Evolutionary conservation across 768 basidiomycete genomes (phyloP), one percentile per base, ranked within the genome.

Genomic region (Boletus subparvulus): DNA sequence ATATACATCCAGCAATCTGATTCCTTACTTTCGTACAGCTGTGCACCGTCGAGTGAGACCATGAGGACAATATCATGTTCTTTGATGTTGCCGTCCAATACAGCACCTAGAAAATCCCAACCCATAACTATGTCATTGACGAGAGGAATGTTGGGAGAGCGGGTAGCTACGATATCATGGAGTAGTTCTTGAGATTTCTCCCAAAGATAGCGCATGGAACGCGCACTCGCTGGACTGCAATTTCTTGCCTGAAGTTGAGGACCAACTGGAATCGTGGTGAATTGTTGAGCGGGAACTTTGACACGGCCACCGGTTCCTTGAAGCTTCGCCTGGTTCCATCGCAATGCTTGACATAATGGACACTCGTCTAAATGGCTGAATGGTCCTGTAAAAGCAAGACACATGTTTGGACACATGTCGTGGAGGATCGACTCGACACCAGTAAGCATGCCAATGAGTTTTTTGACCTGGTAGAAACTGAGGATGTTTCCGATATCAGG

Each of bases 361-460:
- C 79, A 82, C 0, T 16, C 3, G 0, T 74, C 63, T 0, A 71
- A 54, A 1, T 68, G 19, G 0, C 48, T 45, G 16, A 68, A 77
- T 0, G 75, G 76, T 0, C 80, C 76, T 0, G 74, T 77, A 52
- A 67, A 81, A 2, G 73, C 74, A n/a, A 71, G 35, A 56, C 80
- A 81, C 0, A 70, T 68, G 10, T 78, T 72, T 0, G 67, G 56
- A 42, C 79, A 82, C 77, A 81, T 81, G 53, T 80, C 71, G 11
- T 71, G 54, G 0, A 47, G 11, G 1, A 80, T 47, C 0, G 73
- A 52, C 12, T 69, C 56, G 7, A 82, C 63, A 0, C 80, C 75
- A 4, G 54, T 56, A 17, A 52, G 13, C 0, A 4, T 50, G 0
- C 17, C 3, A 11, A 58, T 44, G 16, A 60, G 51, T 7, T 42